Percentiles rank a stretch among this genome's conserved stretches.
Conservation (phyloP, 805 yeast species). For the Metschnikowia bowlesiae region DNA sequence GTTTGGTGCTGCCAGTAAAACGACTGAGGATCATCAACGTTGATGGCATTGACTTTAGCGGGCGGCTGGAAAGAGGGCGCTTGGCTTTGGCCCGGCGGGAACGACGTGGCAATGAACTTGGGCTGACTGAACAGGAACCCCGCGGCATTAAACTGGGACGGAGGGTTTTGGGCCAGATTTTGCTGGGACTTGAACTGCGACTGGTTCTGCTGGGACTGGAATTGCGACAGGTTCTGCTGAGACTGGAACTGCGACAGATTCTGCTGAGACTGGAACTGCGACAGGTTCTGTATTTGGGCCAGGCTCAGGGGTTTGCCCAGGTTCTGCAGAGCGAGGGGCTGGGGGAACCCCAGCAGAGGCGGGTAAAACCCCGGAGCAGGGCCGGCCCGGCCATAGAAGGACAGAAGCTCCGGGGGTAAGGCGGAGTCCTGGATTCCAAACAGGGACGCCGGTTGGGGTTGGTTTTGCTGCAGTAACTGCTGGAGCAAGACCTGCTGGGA, state of each 20-base stretch:
- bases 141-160: constrained; percentile 13
- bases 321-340: constrained; percentile 19
- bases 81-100: constrained; percentile 18
- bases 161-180: constrained; percentile 4
- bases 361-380: constrained; percentile 19
- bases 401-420: constrained; percentile 16
- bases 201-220: constrained; percentile 7
- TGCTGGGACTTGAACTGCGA: constrained; percentile 6
- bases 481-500: constrained; percentile 42
- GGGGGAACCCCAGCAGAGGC: constrained; percentile 25
- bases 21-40: constrained; percentile 39
- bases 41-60: constrained; percentile 26
- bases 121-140: constrained; percentile 20
- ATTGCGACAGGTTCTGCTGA: constrained; percentile 13
- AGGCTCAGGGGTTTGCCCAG: constrained; percentile 20
- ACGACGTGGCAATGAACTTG: constrained; percentile 15
- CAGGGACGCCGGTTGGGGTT: constrained; percentile 22
- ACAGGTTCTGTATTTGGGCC: constrained; percentile 22
- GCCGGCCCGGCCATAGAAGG: constrained; percentile 21
- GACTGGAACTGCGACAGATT: constrained; percentile 6
- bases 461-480: constrained; percentile 39
- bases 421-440: constrained; percentile 12
- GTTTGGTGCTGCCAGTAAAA: constrained; percentile 75
- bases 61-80: constrained; percentile 18
- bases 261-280: background rate